Conservation (phyloP, 164 flowering plant genomes). For the Nymphaea colorata region DNA sequence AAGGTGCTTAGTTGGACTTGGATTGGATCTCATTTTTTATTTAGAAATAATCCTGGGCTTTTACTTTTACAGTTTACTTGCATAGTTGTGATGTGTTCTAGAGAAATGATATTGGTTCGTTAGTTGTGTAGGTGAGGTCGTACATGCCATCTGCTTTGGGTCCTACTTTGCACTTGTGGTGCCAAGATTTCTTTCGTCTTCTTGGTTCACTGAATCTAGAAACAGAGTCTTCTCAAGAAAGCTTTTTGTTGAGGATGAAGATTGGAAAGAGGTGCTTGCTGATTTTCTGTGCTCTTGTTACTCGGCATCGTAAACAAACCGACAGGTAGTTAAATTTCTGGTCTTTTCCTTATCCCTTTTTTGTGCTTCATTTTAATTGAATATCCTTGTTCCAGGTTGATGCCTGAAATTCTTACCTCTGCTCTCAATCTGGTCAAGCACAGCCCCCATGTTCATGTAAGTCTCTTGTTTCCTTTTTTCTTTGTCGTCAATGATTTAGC, state of each 20-base stretch:
- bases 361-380: not conserved
- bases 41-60: too few relatives aligned
- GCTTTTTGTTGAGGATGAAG: slow-evolving; percentile 36
- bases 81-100: too few relatives aligned
- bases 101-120: not conserved
- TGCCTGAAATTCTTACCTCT: slow-evolving; percentile 51
- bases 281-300: slow-evolving; percentile 53
- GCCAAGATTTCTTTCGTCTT: slow-evolving; percentile 36
- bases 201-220: slow-evolving; percentile 45
- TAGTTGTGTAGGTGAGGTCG: slow-evolving; percentile 53
- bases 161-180: slow-evolving; percentile 43
- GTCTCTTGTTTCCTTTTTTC: slow-evolving; percentile 5
- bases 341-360: not conserved
- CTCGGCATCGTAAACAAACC: slow-evolving; percentile 62
- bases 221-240: slow-evolving; percentile 16
- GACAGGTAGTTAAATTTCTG: slow-evolving; percentile 36
- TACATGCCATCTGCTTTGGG: slow-evolving; percentile 66
- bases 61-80: too few relatives aligned
- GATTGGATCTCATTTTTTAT: too few relatives aligned
- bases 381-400: slow-evolving; percentile 38
- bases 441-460: slow-evolving; percentile 40
- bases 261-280: slow-evolving; percentile 63
- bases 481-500: too few relatives aligned
- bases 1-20: too few relatives aligned
- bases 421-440: slow-evolving; percentile 36